Base-by-base conservation (phyloP, 1,284 basidiomycete species). In the Moesziomyces sp. region DNA sequence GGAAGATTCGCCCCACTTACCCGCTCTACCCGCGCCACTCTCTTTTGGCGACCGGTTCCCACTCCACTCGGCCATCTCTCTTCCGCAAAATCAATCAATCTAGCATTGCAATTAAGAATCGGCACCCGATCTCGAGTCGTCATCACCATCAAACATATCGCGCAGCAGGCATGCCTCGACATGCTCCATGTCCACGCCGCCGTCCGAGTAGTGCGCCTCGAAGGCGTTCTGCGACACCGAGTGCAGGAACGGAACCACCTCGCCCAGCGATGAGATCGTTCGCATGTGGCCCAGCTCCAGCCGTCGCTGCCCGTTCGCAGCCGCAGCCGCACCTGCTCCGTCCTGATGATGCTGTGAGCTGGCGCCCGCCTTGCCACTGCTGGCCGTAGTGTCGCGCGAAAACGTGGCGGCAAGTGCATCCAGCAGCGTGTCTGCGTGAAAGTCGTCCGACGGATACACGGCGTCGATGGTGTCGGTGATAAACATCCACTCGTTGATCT, bases 401-500 rank as follows among this genome's bases (percentile, higher is more conserved):
- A 77, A 88, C 52, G 46, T 90, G 23, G 88, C 92, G n/a, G 93
- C 90, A 0, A 98, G 86, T 47, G 92, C 91, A 83, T 99, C 96
- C 83, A 98, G 89, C 85, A 98, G 90, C 1, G 93, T 92, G 70
- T 93, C 91, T 1, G 95, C 91, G 47, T 87, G 86, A 89, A 91
- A 94, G 46, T 90, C 88, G 71, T 94, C 91, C 0, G 93, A 91
- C 9, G 91, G 91, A 84, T 94, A 94, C 13, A 94, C 89, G 0
- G 95, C 94, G 80, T 99, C 97, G 6, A 95, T 92, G 0, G 96
- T 98, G 84, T 99, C 97, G 0, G 94, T 97, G 57, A 98, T 90
- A 82, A 99, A 99, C 78, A 97, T 92, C 96, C 97, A 99, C 87
- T 99, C 94, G 84, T 99, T 93, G 74, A 97, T 92, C 85, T 99